Evolutionary conservation across 441 rosid species (phyloP).

Genomic region (Pelargonium australe): DNA sequence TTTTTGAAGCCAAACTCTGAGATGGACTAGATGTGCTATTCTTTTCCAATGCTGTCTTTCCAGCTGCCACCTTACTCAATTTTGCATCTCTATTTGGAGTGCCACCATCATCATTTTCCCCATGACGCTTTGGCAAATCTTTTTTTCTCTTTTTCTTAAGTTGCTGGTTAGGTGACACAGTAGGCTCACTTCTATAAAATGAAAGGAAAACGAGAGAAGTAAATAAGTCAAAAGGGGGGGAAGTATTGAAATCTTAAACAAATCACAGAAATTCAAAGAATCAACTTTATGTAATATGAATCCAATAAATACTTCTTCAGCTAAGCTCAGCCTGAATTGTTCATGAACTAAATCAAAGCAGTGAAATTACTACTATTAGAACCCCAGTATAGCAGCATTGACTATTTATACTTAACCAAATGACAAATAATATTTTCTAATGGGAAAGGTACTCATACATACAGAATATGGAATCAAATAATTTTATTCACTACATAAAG

Average conservation of each 20-base stretch:
- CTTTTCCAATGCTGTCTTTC: slow-evolving; percentile 36
- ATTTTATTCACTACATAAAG: no score
- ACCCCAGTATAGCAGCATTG: no score
- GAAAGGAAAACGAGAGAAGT: slow-evolving; percentile 13
- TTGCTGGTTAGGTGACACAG: slow-evolving; percentile 49
- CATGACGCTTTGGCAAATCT: slow-evolving; percentile 43
- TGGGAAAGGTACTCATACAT: no score
- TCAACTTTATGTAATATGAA: no score
- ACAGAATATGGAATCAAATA: no score
- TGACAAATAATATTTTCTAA: no score
- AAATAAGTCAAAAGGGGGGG: slow-evolving; percentile 7
- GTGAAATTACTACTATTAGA: no score
- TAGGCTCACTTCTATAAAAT: slow-evolving; percentile 46
- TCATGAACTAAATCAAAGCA: no score
- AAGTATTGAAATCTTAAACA: no score
- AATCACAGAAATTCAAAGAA: background rate
- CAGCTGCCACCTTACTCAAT: slow-evolving; percentile 33
- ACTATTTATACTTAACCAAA: no score
- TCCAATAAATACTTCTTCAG: background rate
- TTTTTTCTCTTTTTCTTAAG: slow-evolving; percentile 83
- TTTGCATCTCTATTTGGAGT: slow-evolving; percentile 50
- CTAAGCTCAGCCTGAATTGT: background rate
- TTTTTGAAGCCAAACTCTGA: slow-evolving; percentile 29
- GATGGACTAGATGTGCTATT: slow-evolving; percentile 32
- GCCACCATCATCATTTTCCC: slow-evolving; percentile 45